Evolutionary conservation across 441 rosid species (phyloP).

Genomic region (Aquilaria agallochum): DNA sequence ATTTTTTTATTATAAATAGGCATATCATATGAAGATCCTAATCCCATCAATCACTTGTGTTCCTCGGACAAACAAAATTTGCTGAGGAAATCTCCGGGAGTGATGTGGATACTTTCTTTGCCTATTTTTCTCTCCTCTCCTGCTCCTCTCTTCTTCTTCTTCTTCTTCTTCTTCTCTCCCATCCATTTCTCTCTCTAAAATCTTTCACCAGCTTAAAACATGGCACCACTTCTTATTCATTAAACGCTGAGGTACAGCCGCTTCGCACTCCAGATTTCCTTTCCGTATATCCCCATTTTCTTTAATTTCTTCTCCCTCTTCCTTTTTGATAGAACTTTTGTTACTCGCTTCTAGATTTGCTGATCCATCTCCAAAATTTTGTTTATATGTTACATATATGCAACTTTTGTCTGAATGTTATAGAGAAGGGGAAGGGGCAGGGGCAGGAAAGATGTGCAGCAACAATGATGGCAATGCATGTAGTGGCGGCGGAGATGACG

Average conservation of each 20-base stretch:
- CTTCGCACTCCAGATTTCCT: constrained; percentile 55
- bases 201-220: constrained; percentile 47
- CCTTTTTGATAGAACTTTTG: constrained; percentile 30
- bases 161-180: constrained; percentile 3
- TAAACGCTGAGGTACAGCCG: constrained; percentile 32
- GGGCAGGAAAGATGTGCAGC: constrained; percentile 41
- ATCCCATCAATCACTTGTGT: background rate
- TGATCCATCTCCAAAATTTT: constrained; percentile 22
- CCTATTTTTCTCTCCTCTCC: constrained; percentile 1
- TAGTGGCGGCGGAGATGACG: constrained; percentile 21
- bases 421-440: background rate
- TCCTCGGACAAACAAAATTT: constrained; percentile 28
- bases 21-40: too few relatives aligned
- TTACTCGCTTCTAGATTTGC: constrained; percentile 1
- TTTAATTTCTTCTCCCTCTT: constrained; percentile 39
- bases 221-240: constrained; percentile 38
- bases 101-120: constrained; percentile 18
- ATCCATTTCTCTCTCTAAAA: constrained; percentile 8
- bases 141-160: constrained; percentile 6
- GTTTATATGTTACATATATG: constrained; percentile 11
- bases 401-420: too few relatives aligned
- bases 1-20: too few relatives aligned
- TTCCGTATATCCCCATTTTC: constrained; percentile 44
- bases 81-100: constrained; percentile 30
- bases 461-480: constrained; percentile 23